Evolutionary conservation across 139 green algal genomes (phyloP), one percentile per base, ranked within the genome.

Genomic region (Ostreobium quekettii): DNA sequence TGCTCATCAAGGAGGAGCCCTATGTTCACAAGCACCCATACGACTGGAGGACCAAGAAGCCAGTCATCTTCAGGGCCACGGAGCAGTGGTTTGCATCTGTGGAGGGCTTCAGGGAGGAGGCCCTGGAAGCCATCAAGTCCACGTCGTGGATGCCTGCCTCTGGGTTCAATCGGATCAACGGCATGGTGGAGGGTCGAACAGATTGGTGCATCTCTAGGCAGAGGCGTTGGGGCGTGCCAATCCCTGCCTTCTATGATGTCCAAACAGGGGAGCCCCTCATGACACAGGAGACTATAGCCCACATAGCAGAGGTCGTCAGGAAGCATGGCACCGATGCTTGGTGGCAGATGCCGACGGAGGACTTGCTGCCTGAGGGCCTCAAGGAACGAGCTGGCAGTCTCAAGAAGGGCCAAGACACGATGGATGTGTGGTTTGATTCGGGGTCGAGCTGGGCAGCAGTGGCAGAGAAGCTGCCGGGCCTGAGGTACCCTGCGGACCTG

Each of bases 371-470:
- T 0, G 72, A 85, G 30, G 47, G 53, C 4, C 71, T 89, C 29
- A 19, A 24, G 22, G 71, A 78, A 61, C 63, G 73, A 64, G 80
- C 80, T 2, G 38, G 60, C 56, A 65, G 36, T 35, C 80, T 91
- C 31, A 64, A 49, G 24, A 89, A 91, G 72, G 92, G 91, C 31
- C 85, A 90, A 77, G 95, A 99, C 78, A 99, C 95, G 4, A 98
- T 99, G 95, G 95, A 99, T 66, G 94, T 99, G 36, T 98, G 94
- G 94, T 98, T 99, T 79, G 95, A 99, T 79, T 95, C 82, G 39
- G 95, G 95, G 73, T 85, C 68, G 75, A 91, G 79, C 78, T 98
- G 92, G 92, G 88, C 90, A 42, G 92, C 83, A 5, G 90, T 96
- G 60, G 29, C 71, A 30, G 36, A 64, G 33, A 42, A 71, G 24